Base-by-base conservation (phyloP, 2,329 filamentous ascomycete genomes). In the Lecanicillium sp. region DNA sequence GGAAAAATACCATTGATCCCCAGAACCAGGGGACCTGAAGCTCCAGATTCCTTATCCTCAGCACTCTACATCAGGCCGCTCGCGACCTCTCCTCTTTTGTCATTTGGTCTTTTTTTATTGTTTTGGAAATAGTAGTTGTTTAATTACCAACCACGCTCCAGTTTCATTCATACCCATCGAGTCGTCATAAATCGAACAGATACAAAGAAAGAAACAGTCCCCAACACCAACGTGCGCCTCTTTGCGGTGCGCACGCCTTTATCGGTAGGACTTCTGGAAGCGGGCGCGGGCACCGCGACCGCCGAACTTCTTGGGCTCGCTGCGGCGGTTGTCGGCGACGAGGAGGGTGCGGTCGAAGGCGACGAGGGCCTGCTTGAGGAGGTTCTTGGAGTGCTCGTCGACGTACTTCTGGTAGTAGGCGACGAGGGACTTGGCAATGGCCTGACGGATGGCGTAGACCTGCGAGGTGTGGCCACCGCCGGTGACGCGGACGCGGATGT, bases 261-360 rank as follows among this genome's bases (percentile, higher is more conserved):
- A 95, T 90, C 90, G 89, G 85, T 96, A 95, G 63, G 90, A 95
- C 81, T 96, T 96, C 81, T 97, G 91, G 90, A 89, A 97, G 71
- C 90, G 86, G 69, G 91, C 80, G 70, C 91, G 86, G 70, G 93
- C 91, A 83, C 91, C 91, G 65, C 83, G 86, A 87, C 87, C 87
- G 72, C 84, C 84, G 70, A 89, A 88, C 82, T 96, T 96, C 90
- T 97, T 97, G 77, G 91, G 91, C 83, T 98, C 93, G 75, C 89
- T 93, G 66, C 93, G 88, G 74, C 93, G 87, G 86, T 95, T 96
- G 77, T 98, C 93, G 74, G 93, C 93, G 66, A 98, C 93, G 68
- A 98, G 87, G 61, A 98, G 86, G 70, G 90, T 95, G 69, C 90
- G 84, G 81, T 95, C 90, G 81, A 91, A 98, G 73, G 90, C 83